phyloP scores from a whole-genome alignment of 1,284 basidiomycete species.

The Rhizopogon parksii region DNA sequence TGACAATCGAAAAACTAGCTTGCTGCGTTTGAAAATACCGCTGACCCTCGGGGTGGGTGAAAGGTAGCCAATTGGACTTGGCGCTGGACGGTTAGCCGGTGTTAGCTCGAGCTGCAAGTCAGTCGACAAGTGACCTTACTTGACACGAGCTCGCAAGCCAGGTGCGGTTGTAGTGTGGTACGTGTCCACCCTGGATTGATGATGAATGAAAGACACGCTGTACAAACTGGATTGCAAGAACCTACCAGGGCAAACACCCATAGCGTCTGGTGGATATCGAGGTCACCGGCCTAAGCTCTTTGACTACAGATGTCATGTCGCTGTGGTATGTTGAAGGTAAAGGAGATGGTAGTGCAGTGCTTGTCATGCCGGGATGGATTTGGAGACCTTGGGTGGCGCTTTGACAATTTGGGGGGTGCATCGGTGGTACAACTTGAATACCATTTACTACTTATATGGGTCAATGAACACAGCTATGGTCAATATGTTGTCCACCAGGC shows the following conservation, averaged over 20 bases:
- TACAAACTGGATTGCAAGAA: background rate
- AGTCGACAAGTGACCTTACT: background rate
- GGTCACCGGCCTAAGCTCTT: background rate
- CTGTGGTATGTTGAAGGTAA: background rate
- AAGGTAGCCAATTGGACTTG: slow-evolving; percentile 2
- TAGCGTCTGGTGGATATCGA: background rate
- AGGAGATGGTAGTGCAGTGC: background rate
- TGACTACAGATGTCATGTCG: background rate
- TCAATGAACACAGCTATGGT: too few relatives aligned
- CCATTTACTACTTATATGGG: too few relatives aligned
- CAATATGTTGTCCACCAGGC: too few relatives aligned
- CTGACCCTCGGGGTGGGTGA: slow-evolving; percentile 41
- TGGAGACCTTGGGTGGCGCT: too few relatives aligned
- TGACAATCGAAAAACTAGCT: slow-evolving; percentile 30
- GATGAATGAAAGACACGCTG: background rate
- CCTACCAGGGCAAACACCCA: background rate
- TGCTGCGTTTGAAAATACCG: slow-evolving; percentile 33
- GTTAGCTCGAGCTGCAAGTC: background rate
- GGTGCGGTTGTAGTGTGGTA: background rate
- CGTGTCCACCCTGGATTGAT: background rate
- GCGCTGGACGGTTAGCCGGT: background rate
- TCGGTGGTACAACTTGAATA: too few relatives aligned
- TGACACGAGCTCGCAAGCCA: background rate
- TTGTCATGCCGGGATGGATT: background rate
- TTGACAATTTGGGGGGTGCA: too few relatives aligned